Conservation (phyloP, 2,329 filamentous ascomycete species). For the Fusarium lyarnte region DNA sequence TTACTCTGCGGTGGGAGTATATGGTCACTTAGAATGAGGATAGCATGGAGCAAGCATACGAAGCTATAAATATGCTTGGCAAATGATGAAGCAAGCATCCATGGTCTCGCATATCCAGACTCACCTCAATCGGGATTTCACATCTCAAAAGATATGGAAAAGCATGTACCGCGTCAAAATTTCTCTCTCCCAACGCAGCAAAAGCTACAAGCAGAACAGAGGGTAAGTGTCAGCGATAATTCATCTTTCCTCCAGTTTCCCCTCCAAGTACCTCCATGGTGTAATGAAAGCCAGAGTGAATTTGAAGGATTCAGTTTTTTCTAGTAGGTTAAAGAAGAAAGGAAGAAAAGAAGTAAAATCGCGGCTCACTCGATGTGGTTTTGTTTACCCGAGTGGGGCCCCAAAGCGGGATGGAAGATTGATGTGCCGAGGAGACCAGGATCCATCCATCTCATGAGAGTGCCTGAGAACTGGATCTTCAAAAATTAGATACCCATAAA, state of each 20-base stretch:
- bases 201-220: constrained; percentile 53
- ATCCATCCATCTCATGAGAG: background rate
- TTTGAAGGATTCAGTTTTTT: constrained; percentile 65
- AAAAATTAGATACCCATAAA: background rate
- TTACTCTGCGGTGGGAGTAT: background rate
- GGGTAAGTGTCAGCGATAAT: constrained; percentile 59
- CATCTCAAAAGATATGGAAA: background rate
- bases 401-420: constrained; percentile 41
- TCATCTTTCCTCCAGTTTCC: constrained; percentile 77
- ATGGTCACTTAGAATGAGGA: background rate
- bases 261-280: constrained; percentile 68
- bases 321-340: constrained; percentile 55
- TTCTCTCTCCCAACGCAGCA: constrained; percentile 51
- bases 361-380: constrained; percentile 17
- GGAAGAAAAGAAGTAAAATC: constrained; percentile 35
- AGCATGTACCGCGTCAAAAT: constrained; percentile 49
- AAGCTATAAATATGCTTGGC: too few relatives aligned
- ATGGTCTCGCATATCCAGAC: background rate
- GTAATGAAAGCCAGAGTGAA: constrained; percentile 73
- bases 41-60: too few relatives aligned
- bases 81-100: background rate
- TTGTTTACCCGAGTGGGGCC: constrained; percentile 20
- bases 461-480: background rate
- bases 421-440: constrained; percentile 27
- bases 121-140: background rate